Base-by-base conservation (phyloP, 2,329 filamentous ascomycete species). In the Alternaria ventricosa region DNA sequence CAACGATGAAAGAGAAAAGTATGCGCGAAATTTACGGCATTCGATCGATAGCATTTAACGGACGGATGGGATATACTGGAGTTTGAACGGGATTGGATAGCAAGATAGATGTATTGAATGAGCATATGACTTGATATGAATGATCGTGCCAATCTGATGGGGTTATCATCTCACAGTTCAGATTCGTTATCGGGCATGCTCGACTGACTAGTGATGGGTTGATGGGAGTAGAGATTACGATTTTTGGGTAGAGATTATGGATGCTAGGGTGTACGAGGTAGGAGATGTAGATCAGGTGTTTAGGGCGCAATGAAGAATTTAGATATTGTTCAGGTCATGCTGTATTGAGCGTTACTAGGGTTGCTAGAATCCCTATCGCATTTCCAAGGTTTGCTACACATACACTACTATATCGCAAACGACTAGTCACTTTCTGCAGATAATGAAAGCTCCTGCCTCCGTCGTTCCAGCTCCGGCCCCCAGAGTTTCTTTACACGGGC, bases 111-210 rank as follows among this genome's bases (percentile, higher is more conserved):
- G 28, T n/a, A 41, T 41, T 41, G 36, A 18, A 41, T 41, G 36
- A 41, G n/a, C 36, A 2, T 0, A 41, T 41, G 4, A 18, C 36
- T 41, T 41, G 0, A 0, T 8, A 6, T 41, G 0, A 0, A 41
- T 11, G 36, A 0, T 0, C 0, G 36, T 41, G 36, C 5, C 0
- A 0, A 6, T 3, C 3, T 18, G 2, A 41, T 8, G n/a, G 0
- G 3, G 0, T 11, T 18, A 18, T 1, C n/a, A 41, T 41, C 1
- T 11, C n/a, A 41, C 36, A 18, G 7, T 41, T 41, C 15, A n/a
- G 8, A 9, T n/a, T n/a, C 15, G 33, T n/a, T 9, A 9, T 36
- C 15, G 4, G 33, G 10, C 33, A 41, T 41, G 36, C 0, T 41
- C 36, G n/a, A 41, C 36, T 41, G 36, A 6, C 3, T 18, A 0